Percentiles rank a stretch among this genome's conserved stretches.
Conservation (phyloP, 2,329 filamentous ascomycete genomes). For the Microdochium paspali region DNA sequence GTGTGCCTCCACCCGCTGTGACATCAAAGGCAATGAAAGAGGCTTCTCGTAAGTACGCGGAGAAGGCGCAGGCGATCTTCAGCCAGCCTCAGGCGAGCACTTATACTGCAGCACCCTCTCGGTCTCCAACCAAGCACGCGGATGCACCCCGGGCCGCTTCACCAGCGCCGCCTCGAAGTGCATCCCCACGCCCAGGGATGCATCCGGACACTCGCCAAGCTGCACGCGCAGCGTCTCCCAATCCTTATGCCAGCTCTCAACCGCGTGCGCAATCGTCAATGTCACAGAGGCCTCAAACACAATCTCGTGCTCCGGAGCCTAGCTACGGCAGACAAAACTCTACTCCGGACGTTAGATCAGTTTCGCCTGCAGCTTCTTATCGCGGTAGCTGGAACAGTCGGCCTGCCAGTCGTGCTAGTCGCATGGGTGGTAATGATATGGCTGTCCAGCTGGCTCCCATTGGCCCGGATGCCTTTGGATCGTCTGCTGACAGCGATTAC, state of each 20-base stretch:
- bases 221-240: constrained; percentile 14
- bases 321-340: constrained; percentile 43
- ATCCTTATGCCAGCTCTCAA: constrained; percentile 14
- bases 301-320: constrained; percentile 32
- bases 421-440: constrained; percentile 39
- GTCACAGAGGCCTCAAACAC: not conserved
- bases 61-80: constrained; percentile 77
- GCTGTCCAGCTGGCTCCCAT: constrained; percentile 55
- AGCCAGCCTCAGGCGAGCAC: constrained; percentile 23
- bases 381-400: constrained; percentile 31
- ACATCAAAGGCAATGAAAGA: constrained; percentile 95
- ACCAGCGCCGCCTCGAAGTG: constrained; percentile 56
- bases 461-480: constrained; percentile 27
- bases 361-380: constrained; percentile 38
- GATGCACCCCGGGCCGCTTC: constrained; percentile 54
- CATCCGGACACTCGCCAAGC: constrained; percentile 32
- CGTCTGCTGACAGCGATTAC: constrained; percentile 44
- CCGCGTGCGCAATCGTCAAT: constrained; percentile 8
- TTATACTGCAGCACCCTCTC: constrained; percentile 23
- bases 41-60: constrained; percentile 79
- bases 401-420: constrained; percentile 39
- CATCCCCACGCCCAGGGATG: constrained; percentile 52
- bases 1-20: constrained; percentile 82
- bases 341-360: constrained; percentile 33
- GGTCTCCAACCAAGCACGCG: constrained; percentile 48